These are phyloP conservation scores for Metschnikowia koreensis DNA, from an alignment of 805 yeast species.

Conservation along the genomic window DNA sequence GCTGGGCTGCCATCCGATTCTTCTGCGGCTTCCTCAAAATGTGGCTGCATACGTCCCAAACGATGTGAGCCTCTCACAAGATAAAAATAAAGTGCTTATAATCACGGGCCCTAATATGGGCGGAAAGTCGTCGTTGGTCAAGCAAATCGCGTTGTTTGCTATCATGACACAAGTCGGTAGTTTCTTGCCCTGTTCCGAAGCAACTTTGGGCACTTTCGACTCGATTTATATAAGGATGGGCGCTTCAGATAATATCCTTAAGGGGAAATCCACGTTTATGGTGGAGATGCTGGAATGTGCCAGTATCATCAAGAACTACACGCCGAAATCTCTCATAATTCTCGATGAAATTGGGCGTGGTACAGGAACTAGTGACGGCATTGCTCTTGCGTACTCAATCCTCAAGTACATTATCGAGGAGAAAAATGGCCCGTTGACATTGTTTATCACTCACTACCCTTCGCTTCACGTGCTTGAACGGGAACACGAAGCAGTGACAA, in stretches of 20 bases:
- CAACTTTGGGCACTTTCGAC: constrained; percentile 67
- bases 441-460: constrained; percentile 87
- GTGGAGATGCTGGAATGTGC: constrained; percentile 70
- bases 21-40: constrained; percentile 45
- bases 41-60: constrained; percentile 59
- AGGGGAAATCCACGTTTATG: constrained; percentile 82
- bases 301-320: constrained; percentile 50
- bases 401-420: constrained; percentile 52
- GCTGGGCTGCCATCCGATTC: constrained; percentile 66
- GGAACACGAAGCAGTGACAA: constrained; percentile 43
- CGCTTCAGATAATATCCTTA: constrained; percentile 72
- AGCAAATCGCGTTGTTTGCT: constrained; percentile 67
- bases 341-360: constrained; percentile 85
- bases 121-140: constrained; percentile 75
- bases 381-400: constrained; percentile 74
- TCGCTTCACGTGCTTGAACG: constrained; percentile 53
- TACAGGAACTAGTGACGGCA: constrained; percentile 70
- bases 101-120: constrained; percentile 91
- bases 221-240: constrained; percentile 82
- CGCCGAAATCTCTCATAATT: constrained; percentile 58
- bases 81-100: constrained; percentile 52
- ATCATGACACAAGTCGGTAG: constrained; percentile 79
- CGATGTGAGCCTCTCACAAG: constrained; percentile 48
- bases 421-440: constrained; percentile 47
- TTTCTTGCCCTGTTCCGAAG: constrained; percentile 64